Base-by-base conservation (phyloP, 2,329 filamentous ascomycete genomes). In the Seiridium unicorne region DNA sequence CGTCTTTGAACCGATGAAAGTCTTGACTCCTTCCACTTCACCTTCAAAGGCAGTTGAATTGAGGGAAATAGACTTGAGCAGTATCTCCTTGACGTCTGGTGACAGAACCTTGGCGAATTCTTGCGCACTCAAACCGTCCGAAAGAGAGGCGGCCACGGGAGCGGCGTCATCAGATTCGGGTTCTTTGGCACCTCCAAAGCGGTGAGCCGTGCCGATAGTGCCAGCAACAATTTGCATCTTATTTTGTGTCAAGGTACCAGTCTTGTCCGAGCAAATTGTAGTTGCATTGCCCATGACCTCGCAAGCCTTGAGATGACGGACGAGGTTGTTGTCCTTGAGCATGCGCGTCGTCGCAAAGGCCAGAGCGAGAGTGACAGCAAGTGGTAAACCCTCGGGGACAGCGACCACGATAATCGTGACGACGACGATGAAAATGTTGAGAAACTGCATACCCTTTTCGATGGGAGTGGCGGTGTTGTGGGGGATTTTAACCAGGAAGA, bases 271-370 rank as follows among this genome's bases (percentile, higher is more conserved):
- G 74, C 86, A 89, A 55, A 89, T 88, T 0, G 84, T 86, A 1
- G 88, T 90, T 5, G 89, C 89, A 68, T 91, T 92, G 57, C 90
- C 90, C 89, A 92, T 92, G 51, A 91, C 91, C 73, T 92, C 90
- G 68, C 90, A 92, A 31, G 90, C 89, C 68, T 90, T 89, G 60
- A 93, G 81, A 60, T 92, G 88, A 42, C 90, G 86, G 49, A 92
- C 89, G 61, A 93, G 76, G 67, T 92, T 92, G 75, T 90, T 90
- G 73, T 92, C 89, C 66, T 85, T 89, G 61, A 92, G 75, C 90
- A 92, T 92, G 59, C 88, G 84, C 9, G 86, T 91, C 1, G 89
- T 92, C 4, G 90, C 90, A 72, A 92, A 92, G 8, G 89, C 90
- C 49, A 93, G 77, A 13, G 90, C 89, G 34, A 93, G 78, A 0